A percentile compares a stretch with the other conserved stretches of the same genome.
phyloP scores from a whole-genome alignment of 768 basidiomycete species.

The Podaxis pistillaris region DNA sequence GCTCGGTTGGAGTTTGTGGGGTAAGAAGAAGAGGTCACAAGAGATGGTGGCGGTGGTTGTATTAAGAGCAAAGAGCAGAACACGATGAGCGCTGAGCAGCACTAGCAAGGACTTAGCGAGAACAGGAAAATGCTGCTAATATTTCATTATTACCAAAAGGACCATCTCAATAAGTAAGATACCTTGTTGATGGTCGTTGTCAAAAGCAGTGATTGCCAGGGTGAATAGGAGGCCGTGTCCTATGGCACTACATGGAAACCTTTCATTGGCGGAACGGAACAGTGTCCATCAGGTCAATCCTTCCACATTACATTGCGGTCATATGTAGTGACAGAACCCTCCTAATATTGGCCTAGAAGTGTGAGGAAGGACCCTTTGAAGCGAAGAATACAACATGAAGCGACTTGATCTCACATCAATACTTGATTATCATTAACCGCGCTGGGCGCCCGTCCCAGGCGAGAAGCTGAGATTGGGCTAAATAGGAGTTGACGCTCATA shows the following conservation, averaged over 20 bases:
- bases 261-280: background rate
- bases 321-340: background rate
- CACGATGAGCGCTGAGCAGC: background rate
- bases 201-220: background rate
- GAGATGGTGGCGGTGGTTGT: background rate
- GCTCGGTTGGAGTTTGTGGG: background rate
- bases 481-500: background rate
- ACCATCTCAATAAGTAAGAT: background rate
- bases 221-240: background rate
- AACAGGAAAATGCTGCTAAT: background rate
- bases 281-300: background rate
- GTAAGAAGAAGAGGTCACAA: background rate
- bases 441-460: background rate
- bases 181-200: background rate
- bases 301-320: background rate
- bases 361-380: background rate
- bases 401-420: background rate
- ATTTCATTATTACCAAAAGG: background rate
- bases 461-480: background rate
- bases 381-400: background rate
- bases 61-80: background rate
- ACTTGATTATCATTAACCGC: background rate
- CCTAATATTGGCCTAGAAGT: slow-evolving; percentile 1
- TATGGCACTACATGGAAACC: background rate
- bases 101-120: background rate